Evolutionary conservation across 192 early-diverging fungal species (phyloP), one percentile per base, ranked within the genome.

Genomic region (Coemansia reversa): DNA sequence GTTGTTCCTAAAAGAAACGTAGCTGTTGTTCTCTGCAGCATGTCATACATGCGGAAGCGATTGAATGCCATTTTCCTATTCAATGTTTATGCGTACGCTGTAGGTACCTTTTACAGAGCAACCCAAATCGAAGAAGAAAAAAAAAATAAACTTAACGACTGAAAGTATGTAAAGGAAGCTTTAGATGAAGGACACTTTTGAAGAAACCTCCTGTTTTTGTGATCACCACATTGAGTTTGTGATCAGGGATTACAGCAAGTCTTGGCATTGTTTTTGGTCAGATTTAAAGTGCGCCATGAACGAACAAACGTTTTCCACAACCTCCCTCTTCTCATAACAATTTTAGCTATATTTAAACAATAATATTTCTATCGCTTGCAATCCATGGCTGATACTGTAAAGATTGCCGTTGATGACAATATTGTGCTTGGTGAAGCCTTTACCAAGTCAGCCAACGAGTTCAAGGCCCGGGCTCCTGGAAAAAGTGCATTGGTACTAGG

Each of bases 21-120:
- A 25, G 69, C 54, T 8, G 66, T 7, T 9, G 75, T 61, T 51
- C 42, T 47, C 51, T 78, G 75, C 55, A 69, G 50, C 29, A 72
- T 53, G 51, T 78, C 75, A 66, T 78, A 78, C 39, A 78, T 20
- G 55, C 75, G 75, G 63, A 68, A 78, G 66, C 75, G 75, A 69
- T 78, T 78, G 39, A 78, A 59, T 59, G 62, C 42, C 75, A 72
- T 78, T 72, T 58, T 23, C 3, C 1, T 9, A 4, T 8, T 39
- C 19, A 20, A 20, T 39, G 55, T 16, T 35, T 16, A 28, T 11
- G 28, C 5, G 28, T 16, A 24, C 14, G 53, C 22, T 4, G 22
- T 14, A 24, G 3, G 12, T 55, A 11, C 11, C 3, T 16, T 7
- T 11, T 16, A 39, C 5, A 30, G 55, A 19, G 20, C 52, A 54